A percentile compares a stretch with the other conserved stretches of the same genome.
These are phyloP conservation scores for Friedmanniomyces simplex DNA, from an alignment of 495 filamentous ascomycete species.

Conservation along the genomic window DNA sequence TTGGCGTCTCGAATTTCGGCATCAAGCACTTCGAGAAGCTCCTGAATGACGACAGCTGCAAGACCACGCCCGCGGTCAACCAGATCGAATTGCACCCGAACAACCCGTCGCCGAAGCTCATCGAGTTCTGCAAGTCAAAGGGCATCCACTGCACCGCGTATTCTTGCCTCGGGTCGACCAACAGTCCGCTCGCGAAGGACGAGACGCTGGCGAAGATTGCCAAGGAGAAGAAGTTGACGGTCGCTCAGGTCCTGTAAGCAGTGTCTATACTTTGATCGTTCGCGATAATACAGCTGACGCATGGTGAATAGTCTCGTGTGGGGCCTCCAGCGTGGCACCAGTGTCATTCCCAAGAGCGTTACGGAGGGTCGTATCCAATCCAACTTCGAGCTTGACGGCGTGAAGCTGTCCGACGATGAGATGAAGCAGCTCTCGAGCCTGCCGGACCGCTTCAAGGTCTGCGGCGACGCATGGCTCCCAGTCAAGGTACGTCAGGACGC, in stretches of 20 bases:
- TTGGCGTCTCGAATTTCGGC: constrained; percentile 44
- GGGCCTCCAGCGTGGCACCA: constrained; percentile 34
- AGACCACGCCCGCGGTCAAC: constrained; percentile 73
- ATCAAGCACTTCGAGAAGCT: constrained; percentile 51
- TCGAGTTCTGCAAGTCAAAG: constrained; percentile 48
- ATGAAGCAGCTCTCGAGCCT: constrained; percentile 27
- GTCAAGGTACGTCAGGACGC: constrained; percentile 37
- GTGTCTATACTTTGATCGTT: not conserved
- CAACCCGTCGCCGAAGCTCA: constrained; percentile 67
- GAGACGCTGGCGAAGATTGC: constrained; percentile 29
- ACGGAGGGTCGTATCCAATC: constrained; percentile 28
- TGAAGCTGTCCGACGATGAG: constrained; percentile 31
- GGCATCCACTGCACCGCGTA: constrained; percentile 36
- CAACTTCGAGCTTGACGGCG: constrained; percentile 35
- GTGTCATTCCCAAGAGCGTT: constrained; percentile 35
- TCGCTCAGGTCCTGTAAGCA: constrained; percentile 29
- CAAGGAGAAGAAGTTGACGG: constrained; percentile 28
- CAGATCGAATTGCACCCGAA: constrained; percentile 87
- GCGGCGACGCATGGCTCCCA: constrained; percentile 34
- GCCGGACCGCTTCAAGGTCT: constrained; percentile 35
- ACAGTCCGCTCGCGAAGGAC: constrained; percentile 33
- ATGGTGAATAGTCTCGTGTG: constrained; percentile 26
- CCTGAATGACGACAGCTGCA: constrained; percentile 41
- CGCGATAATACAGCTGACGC: not conserved
- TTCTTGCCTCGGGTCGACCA: constrained; percentile 33